These are phyloP conservation scores for Lepidium africanum DNA, from an alignment of 345 rosid species.

Conservation along the genomic window DNA sequence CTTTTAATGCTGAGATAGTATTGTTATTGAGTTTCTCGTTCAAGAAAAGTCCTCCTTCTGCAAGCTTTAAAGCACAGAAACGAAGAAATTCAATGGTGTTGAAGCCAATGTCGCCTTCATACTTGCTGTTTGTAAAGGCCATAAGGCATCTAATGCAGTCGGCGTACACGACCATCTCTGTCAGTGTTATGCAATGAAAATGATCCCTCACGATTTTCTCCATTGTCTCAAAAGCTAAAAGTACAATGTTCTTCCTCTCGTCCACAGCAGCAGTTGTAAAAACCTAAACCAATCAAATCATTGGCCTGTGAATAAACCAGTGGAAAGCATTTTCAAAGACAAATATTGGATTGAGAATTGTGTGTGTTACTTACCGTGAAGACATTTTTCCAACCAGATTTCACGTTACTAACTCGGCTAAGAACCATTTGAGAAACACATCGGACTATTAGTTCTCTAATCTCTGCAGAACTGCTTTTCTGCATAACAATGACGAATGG, in stretches of 20 bases:
- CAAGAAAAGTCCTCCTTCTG: conserved; percentile 74
- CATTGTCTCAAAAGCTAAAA: conserved; percentile 82
- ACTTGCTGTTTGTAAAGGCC: conserved; percentile 81
- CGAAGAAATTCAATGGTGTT: conserved; percentile 97
- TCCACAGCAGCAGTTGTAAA: conserved; percentile 83
- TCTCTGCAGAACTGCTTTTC: conserved; percentile 75
- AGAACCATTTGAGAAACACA: conserved; percentile 98
- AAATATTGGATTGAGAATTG: not conserved
- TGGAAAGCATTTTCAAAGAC: not conserved
- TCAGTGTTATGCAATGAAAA: conserved; percentile 82
- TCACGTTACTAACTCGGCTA: conserved; percentile 74
- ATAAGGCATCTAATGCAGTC: conserved; percentile 89
- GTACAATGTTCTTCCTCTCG: conserved; percentile 77
- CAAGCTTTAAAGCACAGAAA: conserved; percentile 87
- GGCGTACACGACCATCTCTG: conserved; percentile 72
- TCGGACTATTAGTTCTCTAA: conserved; percentile 82
- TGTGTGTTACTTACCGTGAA: conserved; percentile 49
- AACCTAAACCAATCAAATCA: conserved; percentile 38
- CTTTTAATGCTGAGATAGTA: conserved; percentile 34
- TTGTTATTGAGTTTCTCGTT: conserved; percentile 41
- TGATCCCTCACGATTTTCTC: conserved; percentile 93
- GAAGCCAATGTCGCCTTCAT: conserved; percentile 84
- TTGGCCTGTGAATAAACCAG: not conserved
- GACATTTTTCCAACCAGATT: conserved; percentile 99
- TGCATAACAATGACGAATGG: conserved; percentile 93